phyloP scores from a whole-genome alignment of 2,329 filamentous ascomycete genomes.

The Hypoxylon sp. region DNA sequence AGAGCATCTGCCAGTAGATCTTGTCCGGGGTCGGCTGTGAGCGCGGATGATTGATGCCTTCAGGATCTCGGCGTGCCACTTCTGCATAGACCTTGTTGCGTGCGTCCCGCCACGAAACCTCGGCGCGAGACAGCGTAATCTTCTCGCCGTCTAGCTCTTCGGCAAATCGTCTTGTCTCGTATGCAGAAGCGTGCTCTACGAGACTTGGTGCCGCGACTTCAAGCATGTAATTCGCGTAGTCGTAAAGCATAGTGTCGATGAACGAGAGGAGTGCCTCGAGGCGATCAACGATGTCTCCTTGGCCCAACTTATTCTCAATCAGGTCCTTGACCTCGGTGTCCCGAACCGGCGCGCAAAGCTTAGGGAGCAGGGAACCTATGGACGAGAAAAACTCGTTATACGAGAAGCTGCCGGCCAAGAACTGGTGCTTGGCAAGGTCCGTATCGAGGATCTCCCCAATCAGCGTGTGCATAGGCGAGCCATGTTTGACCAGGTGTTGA shows the following conservation, averaged over 20 bases:
- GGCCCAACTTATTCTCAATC: constrained; percentile 65
- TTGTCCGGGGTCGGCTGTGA: constrained; percentile 71
- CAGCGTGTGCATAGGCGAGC: constrained; percentile 76
- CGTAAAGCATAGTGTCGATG: constrained; percentile 79
- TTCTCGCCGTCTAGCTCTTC: constrained; percentile 66
- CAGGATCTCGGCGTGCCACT: constrained; percentile 72
- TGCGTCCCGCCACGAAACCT: constrained; percentile 71
- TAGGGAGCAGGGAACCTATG: constrained; percentile 77
- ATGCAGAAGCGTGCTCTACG: constrained; percentile 73
- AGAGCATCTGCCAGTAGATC: constrained; percentile 78
- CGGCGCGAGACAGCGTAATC: constrained; percentile 66
- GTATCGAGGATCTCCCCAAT: constrained; percentile 80
- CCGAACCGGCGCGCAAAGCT: constrained; percentile 81
- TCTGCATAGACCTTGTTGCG: constrained; percentile 71
- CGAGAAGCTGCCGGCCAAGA: constrained; percentile 75
- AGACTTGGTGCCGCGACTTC: constrained; percentile 75
- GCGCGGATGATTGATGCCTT: constrained; percentile 67
- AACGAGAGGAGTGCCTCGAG: constrained; percentile 78
- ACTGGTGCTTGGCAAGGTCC: constrained; percentile 74
- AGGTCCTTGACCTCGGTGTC: constrained; percentile 77
- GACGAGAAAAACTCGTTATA: constrained; percentile 82
- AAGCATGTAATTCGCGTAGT: constrained; percentile 84
- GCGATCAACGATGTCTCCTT: constrained; percentile 75
- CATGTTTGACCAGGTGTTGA: constrained; percentile 72
- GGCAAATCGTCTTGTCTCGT: constrained; percentile 77